Evolutionary conservation across 2,329 filamentous ascomycete species (phyloP).

Genomic region (Orbilia blumenaviensis): DNA sequence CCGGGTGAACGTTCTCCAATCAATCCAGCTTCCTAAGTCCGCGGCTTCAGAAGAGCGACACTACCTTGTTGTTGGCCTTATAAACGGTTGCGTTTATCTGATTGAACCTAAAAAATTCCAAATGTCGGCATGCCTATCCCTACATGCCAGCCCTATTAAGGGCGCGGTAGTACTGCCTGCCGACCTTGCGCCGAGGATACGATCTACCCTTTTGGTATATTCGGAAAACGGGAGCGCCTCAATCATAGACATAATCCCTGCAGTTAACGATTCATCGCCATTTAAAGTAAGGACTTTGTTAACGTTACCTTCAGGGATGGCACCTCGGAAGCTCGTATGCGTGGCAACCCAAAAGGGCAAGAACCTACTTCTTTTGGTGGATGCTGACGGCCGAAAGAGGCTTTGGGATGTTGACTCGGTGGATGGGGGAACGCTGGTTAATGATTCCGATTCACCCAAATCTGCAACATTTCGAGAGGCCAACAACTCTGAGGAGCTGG

Average conservation of each 20-base stretch:
- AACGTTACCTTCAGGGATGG: conserved; percentile 40
- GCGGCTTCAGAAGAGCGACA: conserved; percentile 46
- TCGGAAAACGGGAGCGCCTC: conserved; percentile 55
- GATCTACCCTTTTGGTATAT: conserved; percentile 55
- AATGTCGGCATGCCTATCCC: conserved; percentile 54
- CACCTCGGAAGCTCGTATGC: conserved; percentile 35
- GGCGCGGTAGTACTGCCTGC: conserved; percentile 55
- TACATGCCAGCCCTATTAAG: conserved; percentile 54
- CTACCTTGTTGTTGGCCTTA: conserved; percentile 56
- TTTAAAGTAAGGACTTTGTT: conserved; percentile 55
- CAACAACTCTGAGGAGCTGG: conserved; percentile 18
- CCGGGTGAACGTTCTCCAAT: conserved; percentile 40
- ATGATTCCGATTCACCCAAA: conserved; percentile 37
- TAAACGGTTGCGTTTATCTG: conserved; percentile 55
- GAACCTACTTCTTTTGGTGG: conserved; percentile 49
- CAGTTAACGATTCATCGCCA: conserved; percentile 55
- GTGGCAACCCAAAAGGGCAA: conserved; percentile 56
- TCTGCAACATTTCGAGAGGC: conserved; percentile 35
- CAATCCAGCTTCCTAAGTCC: conserved; percentile 51
- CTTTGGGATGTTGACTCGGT: conserved; percentile 47
- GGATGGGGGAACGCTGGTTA: conserved; percentile 25
- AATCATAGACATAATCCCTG: conserved; percentile 56
- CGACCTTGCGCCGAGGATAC: conserved; percentile 55
- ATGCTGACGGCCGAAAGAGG: conserved; percentile 41
- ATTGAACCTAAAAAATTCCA: conserved; percentile 55